Base-by-base conservation (phyloP, 2,329 filamentous ascomycete species). In the Colletotrichum eleusines region DNA sequence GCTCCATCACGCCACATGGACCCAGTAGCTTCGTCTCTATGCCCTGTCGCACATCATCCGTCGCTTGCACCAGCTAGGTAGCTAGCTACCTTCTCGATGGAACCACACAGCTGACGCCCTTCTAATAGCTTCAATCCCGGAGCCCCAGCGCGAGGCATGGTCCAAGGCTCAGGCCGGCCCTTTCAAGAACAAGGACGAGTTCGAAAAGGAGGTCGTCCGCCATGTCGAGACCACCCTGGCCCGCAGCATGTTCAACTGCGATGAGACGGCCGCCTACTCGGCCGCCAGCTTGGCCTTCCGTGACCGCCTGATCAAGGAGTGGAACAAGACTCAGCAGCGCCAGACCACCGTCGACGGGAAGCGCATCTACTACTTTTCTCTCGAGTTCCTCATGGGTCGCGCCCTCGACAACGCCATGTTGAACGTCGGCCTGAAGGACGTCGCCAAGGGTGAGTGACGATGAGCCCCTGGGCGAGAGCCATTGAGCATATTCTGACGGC, bases 331-430 rank as follows among this genome's bases (percentile, higher is more conserved):
- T 57, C 96, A 99, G 84, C 96, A 99, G 85, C 91, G 92, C 72
- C 96, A 99, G 83, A 98, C 95, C 0, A 94, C 93, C 77, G 87
- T 89, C 68, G 96, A 98, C 80, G 90, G 90, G 82, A 99, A 99
- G 88, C 90, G 96, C 72, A 89, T 99, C 76, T 99, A 99, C 85
- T 99, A 99, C 80, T 89, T 99, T 72, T 98, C 95, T 75, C 89
- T 99, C 69, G 96, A 99, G 83, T 99, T 99, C 78, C 84, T 99
- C 77, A 99, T 99, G 96, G 96, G 96, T 51, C 89, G 96, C 79
- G 93, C 96, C 57, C 85, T 99, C 74, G 96, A 99, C 86, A 99
- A 99, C 89, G 95, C 96, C 73, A 98, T 99, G 94, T 88, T 99
- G 74, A 99, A 99, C 80, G 90, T 97, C 66, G 93, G 93, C 31